phyloP scores from a whole-genome alignment of 2,329 filamentous ascomycete genomes.

The Phyllosticta citrichinensis region DNA sequence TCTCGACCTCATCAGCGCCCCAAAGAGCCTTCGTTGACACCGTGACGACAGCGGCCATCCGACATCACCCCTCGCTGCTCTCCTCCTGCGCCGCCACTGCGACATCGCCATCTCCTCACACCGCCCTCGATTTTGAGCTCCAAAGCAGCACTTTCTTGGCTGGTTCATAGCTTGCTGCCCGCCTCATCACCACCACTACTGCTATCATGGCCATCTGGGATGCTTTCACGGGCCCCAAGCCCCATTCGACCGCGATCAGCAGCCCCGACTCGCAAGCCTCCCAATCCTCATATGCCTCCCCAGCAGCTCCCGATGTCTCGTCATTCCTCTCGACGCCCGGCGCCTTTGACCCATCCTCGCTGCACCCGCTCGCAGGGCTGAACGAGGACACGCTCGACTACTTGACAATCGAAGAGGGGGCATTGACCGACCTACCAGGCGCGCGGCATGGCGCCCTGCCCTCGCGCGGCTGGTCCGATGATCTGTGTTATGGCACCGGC shows the following conservation, averaged over 20 bases:
- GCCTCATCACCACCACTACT: background rate
- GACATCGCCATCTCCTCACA: background rate
- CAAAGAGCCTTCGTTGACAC: background rate
- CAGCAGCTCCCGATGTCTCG: slow-evolving; percentile 65
- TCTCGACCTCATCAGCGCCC: background rate
- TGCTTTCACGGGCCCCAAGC: slow-evolving; percentile 50
- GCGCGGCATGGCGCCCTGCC: slow-evolving; percentile 71
- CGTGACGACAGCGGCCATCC: background rate
- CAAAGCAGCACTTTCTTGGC: background rate
- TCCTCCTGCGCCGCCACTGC: background rate
- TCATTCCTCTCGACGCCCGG: slow-evolving; percentile 55
- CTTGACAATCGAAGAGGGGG: slow-evolving; percentile 83
- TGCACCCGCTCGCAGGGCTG: slow-evolving; percentile 88
- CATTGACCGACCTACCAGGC: slow-evolving; percentile 76
- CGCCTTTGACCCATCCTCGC: slow-evolving; percentile 66
- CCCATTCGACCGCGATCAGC: slow-evolving; percentile 30
- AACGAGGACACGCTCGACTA: slow-evolving; percentile 93
- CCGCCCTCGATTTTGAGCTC: background rate
- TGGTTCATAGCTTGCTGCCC: background rate
- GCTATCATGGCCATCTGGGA: slow-evolving; percentile 33
- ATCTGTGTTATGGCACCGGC: slow-evolving; percentile 94
- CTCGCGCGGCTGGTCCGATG: slow-evolving; percentile 93
- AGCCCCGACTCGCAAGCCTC: slow-evolving; percentile 33
- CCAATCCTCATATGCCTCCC: slow-evolving; percentile 52
- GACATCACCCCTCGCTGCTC: background rate